These are phyloP conservation scores for Podospora pseudopauciseta DNA, from an alignment of 495 filamentous ascomycete genomes.

Conservation along the genomic window DNA sequence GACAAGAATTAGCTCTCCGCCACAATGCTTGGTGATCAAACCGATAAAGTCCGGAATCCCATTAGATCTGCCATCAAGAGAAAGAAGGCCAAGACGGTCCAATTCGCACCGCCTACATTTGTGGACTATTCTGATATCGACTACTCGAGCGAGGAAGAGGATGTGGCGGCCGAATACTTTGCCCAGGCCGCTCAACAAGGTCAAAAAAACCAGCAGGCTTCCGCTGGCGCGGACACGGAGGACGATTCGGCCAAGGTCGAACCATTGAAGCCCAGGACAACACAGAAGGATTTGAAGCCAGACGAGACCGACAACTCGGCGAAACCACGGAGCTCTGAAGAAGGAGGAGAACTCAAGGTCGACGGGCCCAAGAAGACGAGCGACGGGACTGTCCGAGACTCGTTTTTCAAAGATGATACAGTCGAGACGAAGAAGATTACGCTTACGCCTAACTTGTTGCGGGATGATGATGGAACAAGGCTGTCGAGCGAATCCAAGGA, in stretches of 20 bases:
- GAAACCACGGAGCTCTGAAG: slow-evolving; percentile 53
- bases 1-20: slow-evolving; percentile 65
- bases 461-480: slow-evolving; percentile 69
- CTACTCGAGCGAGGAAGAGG: slow-evolving; percentile 86
- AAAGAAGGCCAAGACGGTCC: slow-evolving; percentile 82
- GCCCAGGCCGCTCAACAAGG: slow-evolving; percentile 39
- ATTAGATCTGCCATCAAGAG: slow-evolving; percentile 86
- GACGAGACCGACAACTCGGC: slow-evolving; percentile 45
- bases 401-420: slow-evolving; percentile 94
- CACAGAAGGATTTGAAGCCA: slow-evolving; percentile 45
- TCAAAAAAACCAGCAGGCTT: slow-evolving; percentile 28
- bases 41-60: slow-evolving; percentile 83
- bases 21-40: slow-evolving; percentile 89
- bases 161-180: slow-evolving; percentile 36
- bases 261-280: slow-evolving; percentile 40
- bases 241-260: slow-evolving; percentile 50
- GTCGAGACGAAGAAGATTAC: slow-evolving; percentile 97
- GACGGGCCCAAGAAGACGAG: slow-evolving; percentile 61
- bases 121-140: slow-evolving; percentile 88
- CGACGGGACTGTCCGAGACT: slow-evolving; percentile 83
- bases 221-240: slow-evolving; percentile 34
- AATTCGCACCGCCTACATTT: slow-evolving; percentile 82
- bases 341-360: slow-evolving; percentile 58
- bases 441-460: slow-evolving; percentile 87
- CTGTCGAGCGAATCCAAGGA: slow-evolving; percentile 64